Conservation (phyloP, 208 protist genomes). For the Entamoeba dispar region DNA sequence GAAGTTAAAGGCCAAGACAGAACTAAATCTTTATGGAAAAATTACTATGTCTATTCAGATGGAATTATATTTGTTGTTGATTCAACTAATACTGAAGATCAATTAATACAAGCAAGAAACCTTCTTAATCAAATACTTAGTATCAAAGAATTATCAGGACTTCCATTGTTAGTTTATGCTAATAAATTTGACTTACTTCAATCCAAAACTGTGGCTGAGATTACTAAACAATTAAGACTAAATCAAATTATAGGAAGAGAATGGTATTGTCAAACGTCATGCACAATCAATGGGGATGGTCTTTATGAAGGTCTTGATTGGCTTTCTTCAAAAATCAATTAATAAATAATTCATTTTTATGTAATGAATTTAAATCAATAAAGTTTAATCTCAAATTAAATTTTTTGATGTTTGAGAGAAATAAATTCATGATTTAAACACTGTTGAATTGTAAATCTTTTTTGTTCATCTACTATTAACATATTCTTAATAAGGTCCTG, state of each 20-base stretch:
- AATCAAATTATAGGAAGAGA: background rate
- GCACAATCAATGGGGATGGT: background rate
- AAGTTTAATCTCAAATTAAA: no score
- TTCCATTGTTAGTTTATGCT: slow-evolving; percentile 13
- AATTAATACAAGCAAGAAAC: background rate
- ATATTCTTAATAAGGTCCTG: background rate
- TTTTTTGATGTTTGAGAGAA: no score
- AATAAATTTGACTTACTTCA: slow-evolving; percentile 23
- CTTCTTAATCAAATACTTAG: background rate
- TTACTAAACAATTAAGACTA: background rate
- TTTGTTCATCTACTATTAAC: background rate
- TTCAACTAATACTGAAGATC: background rate
- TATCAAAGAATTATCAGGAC: background rate
- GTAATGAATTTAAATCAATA: no score
- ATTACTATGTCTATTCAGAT: slow-evolving; percentile 16
- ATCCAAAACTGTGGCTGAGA: background rate
- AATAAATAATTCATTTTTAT: background rate
- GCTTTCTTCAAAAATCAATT: background rate
- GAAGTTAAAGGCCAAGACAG: slow-evolving; percentile 11
- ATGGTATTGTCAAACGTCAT: background rate
- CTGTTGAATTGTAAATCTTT: background rate
- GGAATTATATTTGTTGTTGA: slow-evolving; percentile 22
- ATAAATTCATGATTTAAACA: background rate
- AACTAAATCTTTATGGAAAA: slow-evolving; percentile 18
- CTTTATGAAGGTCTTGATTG: background rate